Base-by-base conservation (phyloP, 1,284 basidiomycete genomes). In the Ustilago crameri region DNA sequence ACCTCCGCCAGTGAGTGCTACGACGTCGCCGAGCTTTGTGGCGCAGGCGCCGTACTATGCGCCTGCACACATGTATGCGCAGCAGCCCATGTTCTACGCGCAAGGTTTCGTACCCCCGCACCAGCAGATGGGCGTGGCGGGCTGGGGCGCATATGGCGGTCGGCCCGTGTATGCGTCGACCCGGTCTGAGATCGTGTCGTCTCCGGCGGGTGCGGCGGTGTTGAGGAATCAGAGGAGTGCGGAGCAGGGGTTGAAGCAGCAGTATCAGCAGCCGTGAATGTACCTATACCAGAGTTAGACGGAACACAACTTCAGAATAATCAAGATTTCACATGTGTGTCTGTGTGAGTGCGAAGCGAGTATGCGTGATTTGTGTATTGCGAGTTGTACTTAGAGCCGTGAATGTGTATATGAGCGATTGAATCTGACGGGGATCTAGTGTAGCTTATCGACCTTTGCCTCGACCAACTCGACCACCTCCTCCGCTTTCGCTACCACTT, bases 391-490 rank as follows among this genome's bases (percentile, higher is more conserved):
- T 34, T 34, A 15, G 32, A 9, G 32, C 32, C 8, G 32, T 34
- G 8, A 15, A 34, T 34, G n/a, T 34, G 9, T 34, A 15, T 34
- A 9, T 34, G 8, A 15, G 8, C 32, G 12, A 14, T 37, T 7
- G 8, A 5, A 15, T 15, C 5, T 7, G 12, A 15, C 9, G 12
- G 12, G 35, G 20, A 10, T 37, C 22, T 51, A 60, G 24, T 62
- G 54, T 32, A 63, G 20, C 48, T 73, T 69, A 1, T 70, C 58
- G 1, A 69, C 44, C 51, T 68, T 68, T 2, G 65, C 37, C 41
- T 73, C 67, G 15, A 57, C 44, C 40, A 69, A 40, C 24, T 70
- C 60, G 26, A 64, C 48, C 40, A 20, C 46, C 18, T 37, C 34
- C 2, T 41, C 56, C 4, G 30, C 14, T 12, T 52, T 34, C 10